Evolutionary conservation across 208 protist species (phyloP).

Genomic region (Trypanosoma platydactyli): DNA sequence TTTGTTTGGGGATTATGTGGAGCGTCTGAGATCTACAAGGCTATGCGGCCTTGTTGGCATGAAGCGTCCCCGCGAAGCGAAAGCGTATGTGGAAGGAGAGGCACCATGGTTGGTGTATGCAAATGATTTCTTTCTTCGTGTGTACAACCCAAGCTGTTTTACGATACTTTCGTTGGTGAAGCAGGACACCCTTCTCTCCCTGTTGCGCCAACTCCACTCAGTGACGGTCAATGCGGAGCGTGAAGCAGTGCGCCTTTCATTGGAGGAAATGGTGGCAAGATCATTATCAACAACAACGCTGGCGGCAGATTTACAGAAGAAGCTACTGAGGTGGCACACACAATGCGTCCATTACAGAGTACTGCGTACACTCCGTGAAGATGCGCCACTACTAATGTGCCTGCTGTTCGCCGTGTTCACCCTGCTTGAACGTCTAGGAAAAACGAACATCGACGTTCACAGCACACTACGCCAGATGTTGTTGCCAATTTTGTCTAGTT

Average conservation of each 20-base stretch:
- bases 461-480: conserved; percentile 11
- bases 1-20: conserved; percentile 25
- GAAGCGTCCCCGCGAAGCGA: background rate
- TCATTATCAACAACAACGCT: no score
- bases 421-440: conserved; percentile 23
- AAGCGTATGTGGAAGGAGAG: background rate
- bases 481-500: conserved; percentile 16
- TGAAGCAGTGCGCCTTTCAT: conserved; percentile 2
- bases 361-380: conserved; percentile 17
- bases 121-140: conserved; percentile 39
- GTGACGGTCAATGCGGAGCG: conserved; percentile 17
- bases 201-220: conserved; percentile 40
- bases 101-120: conserved; percentile 12
- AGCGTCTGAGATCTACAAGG: background rate
- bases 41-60: background rate
- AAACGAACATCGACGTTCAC: conserved; percentile 22
- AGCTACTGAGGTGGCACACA: conserved; percentile 19
- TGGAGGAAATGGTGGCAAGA: background rate
- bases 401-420: conserved; percentile 23
- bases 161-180: conserved; percentile 45
- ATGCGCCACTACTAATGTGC: conserved; percentile 24
- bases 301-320: background rate
- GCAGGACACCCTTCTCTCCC: conserved; percentile 44
- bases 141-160: conserved; percentile 71
- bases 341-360: conserved; percentile 12